A percentile compares a stretch with the other conserved stretches of the same genome.
Evolutionary conservation across 140 eudicot genomes (phyloP).

Genomic region (Senecio squalidus): DNA sequence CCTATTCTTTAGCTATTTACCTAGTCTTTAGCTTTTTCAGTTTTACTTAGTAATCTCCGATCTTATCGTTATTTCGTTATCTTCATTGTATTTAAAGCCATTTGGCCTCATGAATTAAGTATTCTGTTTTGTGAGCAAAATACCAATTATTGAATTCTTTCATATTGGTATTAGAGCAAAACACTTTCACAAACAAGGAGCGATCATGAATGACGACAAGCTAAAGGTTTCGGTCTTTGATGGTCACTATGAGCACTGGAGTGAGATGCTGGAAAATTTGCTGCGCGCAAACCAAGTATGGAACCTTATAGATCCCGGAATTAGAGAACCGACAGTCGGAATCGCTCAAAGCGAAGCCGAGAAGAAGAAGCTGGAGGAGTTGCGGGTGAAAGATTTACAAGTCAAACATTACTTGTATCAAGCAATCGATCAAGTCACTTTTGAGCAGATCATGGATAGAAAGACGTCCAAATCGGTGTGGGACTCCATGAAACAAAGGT

Average conservation of each 20-base stretch:
- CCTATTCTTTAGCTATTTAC: no score
- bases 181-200: no score
- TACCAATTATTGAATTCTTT: no score
- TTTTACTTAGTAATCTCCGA: no score
- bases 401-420: background rate
- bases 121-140: no score
- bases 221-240: conserved; percentile 5
- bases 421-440: background rate
- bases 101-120: no score
- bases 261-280: conserved; percentile 2
- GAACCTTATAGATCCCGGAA: conserved; percentile 4
- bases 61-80: no score
- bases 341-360: background rate
- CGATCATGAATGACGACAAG: background rate
- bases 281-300: conserved; percentile 10
- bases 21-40: no score
- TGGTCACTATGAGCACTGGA: conserved; percentile 10
- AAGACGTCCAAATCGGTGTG: background rate
- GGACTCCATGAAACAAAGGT: background rate
- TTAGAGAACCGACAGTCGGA: background rate
- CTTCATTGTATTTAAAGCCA: no score
- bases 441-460: background rate
- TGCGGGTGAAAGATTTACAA: background rate
- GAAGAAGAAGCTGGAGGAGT: background rate
- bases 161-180: no score